These are phyloP conservation scores for Talaromyces wortmannii DNA, from an alignment of 495 filamentous ascomycete species.

Conservation along the genomic window DNA sequence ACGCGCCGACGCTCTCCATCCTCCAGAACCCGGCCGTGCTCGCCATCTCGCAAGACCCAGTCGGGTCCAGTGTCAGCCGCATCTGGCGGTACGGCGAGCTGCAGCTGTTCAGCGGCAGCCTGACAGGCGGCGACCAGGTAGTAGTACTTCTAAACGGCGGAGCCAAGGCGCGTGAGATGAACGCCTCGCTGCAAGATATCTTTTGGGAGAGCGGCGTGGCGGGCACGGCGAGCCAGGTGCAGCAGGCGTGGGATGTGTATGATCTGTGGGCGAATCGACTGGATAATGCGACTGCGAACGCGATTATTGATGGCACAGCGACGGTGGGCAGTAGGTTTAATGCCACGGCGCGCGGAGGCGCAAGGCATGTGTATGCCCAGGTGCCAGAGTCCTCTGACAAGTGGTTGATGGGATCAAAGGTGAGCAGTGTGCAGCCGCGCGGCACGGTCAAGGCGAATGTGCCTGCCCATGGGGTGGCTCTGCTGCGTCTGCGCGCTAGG, in stretches of 20 bases:
- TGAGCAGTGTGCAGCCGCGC: slow-evolving; percentile 26
- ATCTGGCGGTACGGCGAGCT: slow-evolving; percentile 36
- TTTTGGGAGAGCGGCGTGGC: slow-evolving; percentile 39
- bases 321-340: slow-evolving; percentile 20
- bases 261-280: slow-evolving; percentile 53
- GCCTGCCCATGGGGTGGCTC: slow-evolving; percentile 33
- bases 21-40: slow-evolving; percentile 36
- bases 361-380: slow-evolving; percentile 30
- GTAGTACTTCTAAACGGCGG: slow-evolving; percentile 44
- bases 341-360: slow-evolving; percentile 26
- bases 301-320: slow-evolving; percentile 27
- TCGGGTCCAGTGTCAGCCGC: slow-evolving; percentile 24
- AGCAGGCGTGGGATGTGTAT: slow-evolving; percentile 42
- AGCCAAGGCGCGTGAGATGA: slow-evolving; percentile 31
- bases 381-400: slow-evolving; percentile 18
- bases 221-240: slow-evolving; percentile 28
- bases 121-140: slow-evolving; percentile 37
- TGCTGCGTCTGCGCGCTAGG: slow-evolving; percentile 37
- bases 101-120: slow-evolving; percentile 40
- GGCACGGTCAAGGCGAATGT: slow-evolving; percentile 34
- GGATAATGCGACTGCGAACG: slow-evolving; percentile 30
- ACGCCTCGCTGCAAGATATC: slow-evolving; percentile 45
- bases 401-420: slow-evolving; percentile 33
- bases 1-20: slow-evolving; percentile 23
- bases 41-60: slow-evolving; percentile 38